phyloP scores from a whole-genome alignment of 2,329 filamentous ascomycete genomes.

The Aureobasidium sp. region DNA sequence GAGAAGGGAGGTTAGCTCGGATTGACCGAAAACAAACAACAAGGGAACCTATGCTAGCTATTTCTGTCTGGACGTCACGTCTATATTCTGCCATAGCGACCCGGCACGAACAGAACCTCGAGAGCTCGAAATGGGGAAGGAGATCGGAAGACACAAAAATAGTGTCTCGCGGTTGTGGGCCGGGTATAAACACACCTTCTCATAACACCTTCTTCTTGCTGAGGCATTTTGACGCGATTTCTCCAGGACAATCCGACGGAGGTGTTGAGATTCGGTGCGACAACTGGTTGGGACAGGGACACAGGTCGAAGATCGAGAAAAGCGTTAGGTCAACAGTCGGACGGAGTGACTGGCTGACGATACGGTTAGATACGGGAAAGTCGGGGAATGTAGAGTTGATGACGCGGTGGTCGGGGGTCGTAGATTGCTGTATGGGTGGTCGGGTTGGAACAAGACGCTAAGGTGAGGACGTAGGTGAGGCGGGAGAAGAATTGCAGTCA shows the following conservation, averaged over 20 bases:
- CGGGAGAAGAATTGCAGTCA: not conserved
- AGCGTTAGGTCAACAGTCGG: not conserved
- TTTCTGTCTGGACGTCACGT: not conserved
- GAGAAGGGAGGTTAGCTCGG: not conserved
- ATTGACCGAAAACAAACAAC: too few relatives aligned
- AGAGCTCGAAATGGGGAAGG: not conserved
- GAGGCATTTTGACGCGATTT: constrained; percentile 22
- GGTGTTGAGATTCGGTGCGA: not conserved
- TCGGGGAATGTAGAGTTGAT: constrained; percentile 7
- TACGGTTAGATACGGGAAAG: not conserved
- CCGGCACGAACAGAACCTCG: not conserved
- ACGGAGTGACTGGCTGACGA: not conserved
- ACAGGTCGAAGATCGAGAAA: not conserved
- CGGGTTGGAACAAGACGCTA: not conserved
- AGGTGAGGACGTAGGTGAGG: not conserved
- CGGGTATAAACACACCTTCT: constrained; percentile 24
- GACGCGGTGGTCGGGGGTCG: not conserved
- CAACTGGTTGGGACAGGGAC: not conserved
- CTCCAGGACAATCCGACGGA: not conserved
- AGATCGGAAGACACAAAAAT: not conserved
- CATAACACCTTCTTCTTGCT: constrained; percentile 31
- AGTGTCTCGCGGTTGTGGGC: not conserved
- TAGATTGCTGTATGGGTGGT: not conserved
- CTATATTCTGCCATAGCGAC: not conserved
- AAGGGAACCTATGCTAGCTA: not conserved